Evolutionary conservation across 1,139 yeast species (phyloP), one percentile per base, ranked within the genome.

Genomic region (Keqinozyma sinolaborantium): DNA sequence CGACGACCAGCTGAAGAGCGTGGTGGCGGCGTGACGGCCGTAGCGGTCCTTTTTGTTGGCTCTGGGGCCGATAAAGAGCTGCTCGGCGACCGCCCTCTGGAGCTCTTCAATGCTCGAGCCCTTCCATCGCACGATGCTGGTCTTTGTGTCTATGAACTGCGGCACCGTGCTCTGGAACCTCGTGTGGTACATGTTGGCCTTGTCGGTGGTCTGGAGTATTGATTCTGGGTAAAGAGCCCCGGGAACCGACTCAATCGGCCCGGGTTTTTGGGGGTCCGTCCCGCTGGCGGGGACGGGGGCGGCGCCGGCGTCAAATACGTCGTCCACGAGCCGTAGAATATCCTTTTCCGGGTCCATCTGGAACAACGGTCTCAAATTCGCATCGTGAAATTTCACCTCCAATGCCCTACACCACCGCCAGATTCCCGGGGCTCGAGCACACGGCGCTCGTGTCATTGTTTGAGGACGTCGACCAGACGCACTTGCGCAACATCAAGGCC

Each of bases 1-100:
- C 0, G 73, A 64, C 5, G 73, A 64, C 75, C 75, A 69, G 30
- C 60, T 55, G 36, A 69, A 69, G 28, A 68, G 51, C 12, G 65
- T 58, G 40, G 57, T 61, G n/a, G 63, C 56, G 1, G 53, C 40
- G 9, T 50, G 41, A 31, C 36, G 24, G 4, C 27, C 24, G 30
- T 40, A 43, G 16, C 30, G 29, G 26, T 20, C 32, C 32, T 35
- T 30, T 19, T 29, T 35, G 35, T 24, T 47, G 52, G 1, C 9
- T 45, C 44, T 21, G 45, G 43, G 19, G 3, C 43, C 46, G 16
- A 44, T 32, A 34, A 40, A 38, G 64, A 71, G 59, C 23, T 50
- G 47, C 16, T 53, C 60, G 12, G 66, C 47, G 8, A 63, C 50
- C 14, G 42, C 34, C 20, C 54, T 49, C 44, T 56, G 60, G n/a